Evolutionary conservation across 2,329 filamentous ascomycete genomes (phyloP), one percentile per base, ranked within the genome.

Genomic region (Fusarium robinianum): DNA sequence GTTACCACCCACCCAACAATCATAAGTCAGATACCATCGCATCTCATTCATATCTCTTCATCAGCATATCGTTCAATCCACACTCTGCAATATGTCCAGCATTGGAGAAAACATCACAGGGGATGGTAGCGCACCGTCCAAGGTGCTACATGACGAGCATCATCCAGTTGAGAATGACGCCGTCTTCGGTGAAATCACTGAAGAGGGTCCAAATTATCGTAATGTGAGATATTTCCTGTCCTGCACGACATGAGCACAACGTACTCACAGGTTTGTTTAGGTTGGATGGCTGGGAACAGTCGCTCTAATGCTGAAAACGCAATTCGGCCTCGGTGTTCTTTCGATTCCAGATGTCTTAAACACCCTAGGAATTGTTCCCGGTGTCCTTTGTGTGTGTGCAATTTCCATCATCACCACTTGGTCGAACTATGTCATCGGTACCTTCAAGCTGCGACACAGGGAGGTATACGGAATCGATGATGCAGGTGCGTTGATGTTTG

Each of bases 381-480:
- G 75, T n/a, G 57, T 77, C 8, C 69, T 78, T 17, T 64, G 67
- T 17, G 62, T 78, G 6, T 25, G 67, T 3, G 41, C 54, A 3
- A 67, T 77, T 18, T 69, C 64, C 2, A 46, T 19, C 14, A 74
- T 77, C 49, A 76, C 74, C 0, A 72, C 70, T 3, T 78, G 75
- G 75, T 74, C 72, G 3, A 65, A 68, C 38, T 76, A 73, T 48
- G 72, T 76, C 16, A 64, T 78, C 8, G 75, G 73, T 7, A 55
- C 65, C n/a, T 79, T 79, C 65, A 80, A 79, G 51, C 49, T 74
- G 24, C 63, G 64, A 8, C 76, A 80, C 51, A 70, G 68, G 3
- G 67, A 73, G 24, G 72, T 79, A 2, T 79, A 80, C 54, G 69
- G 72, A 17, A 74, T 80, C 41, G 76, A 77, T 33, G 77, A 79